Conservation (phyloP, 2,329 filamentous ascomycete species). For the Neofusicoccum kwambonambiense region DNA sequence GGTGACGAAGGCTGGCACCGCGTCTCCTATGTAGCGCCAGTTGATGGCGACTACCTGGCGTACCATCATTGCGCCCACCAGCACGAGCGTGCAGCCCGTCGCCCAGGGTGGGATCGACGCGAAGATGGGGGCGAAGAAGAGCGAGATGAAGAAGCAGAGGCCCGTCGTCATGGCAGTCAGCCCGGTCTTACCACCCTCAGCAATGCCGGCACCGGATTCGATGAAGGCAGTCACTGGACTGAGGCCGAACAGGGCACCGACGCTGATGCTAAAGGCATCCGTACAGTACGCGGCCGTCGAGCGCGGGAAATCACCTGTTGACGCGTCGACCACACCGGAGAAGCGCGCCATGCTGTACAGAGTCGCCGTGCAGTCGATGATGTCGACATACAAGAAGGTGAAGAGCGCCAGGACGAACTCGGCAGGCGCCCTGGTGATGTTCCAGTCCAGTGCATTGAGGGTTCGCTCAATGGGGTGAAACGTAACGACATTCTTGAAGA, state of each 20-base stretch:
- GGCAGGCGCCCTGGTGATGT: constrained; percentile 61
- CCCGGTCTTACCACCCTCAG: constrained; percentile 81
- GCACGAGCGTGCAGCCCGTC: constrained; percentile 61
- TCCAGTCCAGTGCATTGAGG: constrained; percentile 72
- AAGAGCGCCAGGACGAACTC: constrained; percentile 81
- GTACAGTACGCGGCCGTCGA: constrained; percentile 82
- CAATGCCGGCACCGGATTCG: constrained; percentile 84
- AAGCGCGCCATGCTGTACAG: constrained; percentile 88
- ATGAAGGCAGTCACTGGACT: constrained; percentile 85
- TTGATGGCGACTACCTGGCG: constrained; percentile 76
- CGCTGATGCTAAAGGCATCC: constrained; percentile 76
- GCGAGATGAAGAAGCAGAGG: constrained; percentile 79
- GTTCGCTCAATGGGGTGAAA: constrained; percentile 74
- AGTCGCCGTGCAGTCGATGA: constrained; percentile 83
- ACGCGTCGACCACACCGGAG: constrained; percentile 73
- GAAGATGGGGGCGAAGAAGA: constrained; percentile 90
- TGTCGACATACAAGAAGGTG: constrained; percentile 90
- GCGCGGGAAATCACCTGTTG: constrained; percentile 82
- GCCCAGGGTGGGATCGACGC: constrained; percentile 88
- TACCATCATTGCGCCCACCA: constrained; percentile 72
- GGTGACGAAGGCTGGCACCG: constrained; percentile 79
- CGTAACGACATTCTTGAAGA: constrained; percentile 80
- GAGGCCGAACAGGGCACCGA: constrained; percentile 73
- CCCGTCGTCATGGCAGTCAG: constrained; percentile 76
- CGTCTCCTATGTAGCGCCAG: constrained; percentile 82